These are phyloP conservation scores for Trypanosoma scelopori DNA, from an alignment of 208 protist genomes.

Conservation along the genomic window DNA sequence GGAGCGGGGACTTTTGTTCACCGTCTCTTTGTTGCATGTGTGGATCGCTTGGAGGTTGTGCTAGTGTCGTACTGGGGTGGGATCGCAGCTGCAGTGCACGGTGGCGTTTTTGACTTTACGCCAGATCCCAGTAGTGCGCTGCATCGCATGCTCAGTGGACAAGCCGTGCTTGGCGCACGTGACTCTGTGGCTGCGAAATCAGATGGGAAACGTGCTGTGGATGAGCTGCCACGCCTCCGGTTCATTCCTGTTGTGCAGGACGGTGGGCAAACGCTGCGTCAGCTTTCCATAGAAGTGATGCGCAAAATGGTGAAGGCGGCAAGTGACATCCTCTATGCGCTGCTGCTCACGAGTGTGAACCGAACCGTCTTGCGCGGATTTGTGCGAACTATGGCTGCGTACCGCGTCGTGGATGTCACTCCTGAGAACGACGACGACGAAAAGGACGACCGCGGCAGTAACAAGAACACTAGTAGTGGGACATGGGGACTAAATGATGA, in stretches of 20 bases:
- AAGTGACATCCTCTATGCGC: conserved; percentile 42
- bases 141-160: conserved; percentile 27
- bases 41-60: conserved; percentile 68
- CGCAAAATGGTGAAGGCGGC: conserved; percentile 54
- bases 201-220: not conserved
- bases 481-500: conserved; percentile 29
- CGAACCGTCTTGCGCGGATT: conserved; percentile 59
- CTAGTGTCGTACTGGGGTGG: conserved; percentile 85
- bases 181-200: not conserved
- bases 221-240: conserved; percentile 18
- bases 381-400: conserved; percentile 53
- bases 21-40: conserved; percentile 51
- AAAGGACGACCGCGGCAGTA: too few species aligned
- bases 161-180: conserved; percentile 3
- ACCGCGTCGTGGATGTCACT: conserved; percentile 41
- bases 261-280: conserved; percentile 40
- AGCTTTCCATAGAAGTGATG: conserved; percentile 70
- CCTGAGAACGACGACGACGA: not conserved
- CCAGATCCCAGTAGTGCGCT: conserved; percentile 16
- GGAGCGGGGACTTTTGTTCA: conserved; percentile 52
- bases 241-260: conserved; percentile 26
- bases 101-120: conserved; percentile 22
- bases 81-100: conserved; percentile 35
- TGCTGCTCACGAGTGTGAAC: conserved; percentile 78
- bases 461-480: too few species aligned